phyloP scores from a whole-genome alignment of 2,329 filamentous ascomycete species.

The Pestalotiopsis sp. region DNA sequence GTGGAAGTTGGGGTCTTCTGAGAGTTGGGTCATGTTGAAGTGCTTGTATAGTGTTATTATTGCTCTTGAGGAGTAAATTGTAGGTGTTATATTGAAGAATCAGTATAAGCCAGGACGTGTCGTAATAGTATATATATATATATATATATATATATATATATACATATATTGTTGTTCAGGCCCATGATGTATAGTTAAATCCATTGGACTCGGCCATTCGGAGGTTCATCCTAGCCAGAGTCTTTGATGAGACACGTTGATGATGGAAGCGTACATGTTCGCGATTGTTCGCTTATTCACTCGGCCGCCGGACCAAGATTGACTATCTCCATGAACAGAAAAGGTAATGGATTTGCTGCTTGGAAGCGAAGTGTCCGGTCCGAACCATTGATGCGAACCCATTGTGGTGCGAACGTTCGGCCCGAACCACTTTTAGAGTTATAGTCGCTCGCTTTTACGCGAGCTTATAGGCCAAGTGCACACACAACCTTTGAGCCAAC shows the following conservation, averaged over 20 bases:
- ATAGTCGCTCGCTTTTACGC: neutral
- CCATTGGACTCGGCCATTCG: neutral
- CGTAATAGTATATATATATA: neutral
- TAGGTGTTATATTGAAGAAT: neutral
- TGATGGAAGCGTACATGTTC: neutral
- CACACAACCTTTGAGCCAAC: too few species aligned
- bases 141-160: neutral
- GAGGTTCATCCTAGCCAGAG: neutral
- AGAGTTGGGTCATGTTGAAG: slow-evolving; percentile 22
- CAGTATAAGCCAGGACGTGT: too few species aligned
- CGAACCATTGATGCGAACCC: neutral
- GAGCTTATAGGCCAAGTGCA: neutral
- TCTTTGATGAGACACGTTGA: neutral
- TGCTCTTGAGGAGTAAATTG: too few species aligned
- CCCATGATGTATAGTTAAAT: neutral
- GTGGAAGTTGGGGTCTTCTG: slow-evolving; percentile 24
- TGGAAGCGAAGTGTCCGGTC: neutral
- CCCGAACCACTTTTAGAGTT: neutral
- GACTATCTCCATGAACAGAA: neutral
- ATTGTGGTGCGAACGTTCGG: neutral
- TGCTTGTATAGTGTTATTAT: neutral
- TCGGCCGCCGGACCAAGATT: neutral
- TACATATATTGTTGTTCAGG: neutral
- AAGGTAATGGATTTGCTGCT: neutral
- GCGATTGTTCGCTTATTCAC: neutral